These are phyloP conservation scores for Pyronema domesticum DNA, from an alignment of 495 filamentous ascomycete genomes.

Conservation along the genomic window DNA sequence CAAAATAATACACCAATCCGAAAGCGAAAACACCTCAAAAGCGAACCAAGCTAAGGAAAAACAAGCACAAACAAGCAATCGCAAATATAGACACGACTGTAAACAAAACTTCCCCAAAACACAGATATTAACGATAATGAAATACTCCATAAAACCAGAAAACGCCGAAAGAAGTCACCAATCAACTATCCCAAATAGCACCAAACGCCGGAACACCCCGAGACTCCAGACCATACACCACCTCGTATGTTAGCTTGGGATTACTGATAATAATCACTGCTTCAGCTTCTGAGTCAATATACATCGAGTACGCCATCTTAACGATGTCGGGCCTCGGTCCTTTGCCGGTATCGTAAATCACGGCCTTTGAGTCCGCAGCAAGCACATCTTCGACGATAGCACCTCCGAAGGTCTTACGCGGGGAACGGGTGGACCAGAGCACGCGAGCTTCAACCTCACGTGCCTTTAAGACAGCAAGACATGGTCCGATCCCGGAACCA, in stretches of 20 bases:
- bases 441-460: conserved; percentile 29
- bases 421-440: conserved; percentile 34
- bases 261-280: conserved; percentile 65
- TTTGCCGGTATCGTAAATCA: conserved; percentile 34
- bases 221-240: conserved; percentile 56
- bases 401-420: conserved; percentile 30
- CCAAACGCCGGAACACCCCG: conserved; percentile 56
- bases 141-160: too few species aligned
- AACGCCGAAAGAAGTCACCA: too few species aligned
- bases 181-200: conserved; percentile 63
- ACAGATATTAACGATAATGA: too few species aligned
- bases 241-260: conserved; percentile 47
- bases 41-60: too few species aligned
- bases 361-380: conserved; percentile 30
- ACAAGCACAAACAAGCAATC: too few species aligned
- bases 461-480: conserved; percentile 34
- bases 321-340: conserved; percentile 34
- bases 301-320: conserved; percentile 39
- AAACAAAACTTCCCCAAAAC: too few species aligned
- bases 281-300: conserved; percentile 43
- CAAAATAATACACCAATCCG: too few species aligned
- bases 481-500: conserved; percentile 65
- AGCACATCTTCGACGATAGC: conserved; percentile 29
- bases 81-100: too few species aligned
- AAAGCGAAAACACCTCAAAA: too few species aligned